Evolutionary conservation across 495 filamentous ascomycete species (phyloP).

Genomic region (Hypoxylon lienhwacheense): DNA sequence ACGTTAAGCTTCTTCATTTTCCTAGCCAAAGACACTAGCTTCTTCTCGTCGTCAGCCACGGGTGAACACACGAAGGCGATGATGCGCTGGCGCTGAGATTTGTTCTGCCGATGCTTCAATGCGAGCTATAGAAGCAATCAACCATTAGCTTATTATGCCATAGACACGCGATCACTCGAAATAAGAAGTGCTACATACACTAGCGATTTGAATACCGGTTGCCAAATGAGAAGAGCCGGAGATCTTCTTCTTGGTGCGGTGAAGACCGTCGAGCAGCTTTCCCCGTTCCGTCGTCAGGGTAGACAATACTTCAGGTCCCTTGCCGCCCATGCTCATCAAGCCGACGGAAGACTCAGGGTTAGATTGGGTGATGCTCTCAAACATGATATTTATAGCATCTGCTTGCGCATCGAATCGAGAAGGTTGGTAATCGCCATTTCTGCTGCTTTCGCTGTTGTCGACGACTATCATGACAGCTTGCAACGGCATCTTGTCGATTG

Average conservation of each 20-base stretch:
- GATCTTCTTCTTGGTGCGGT: constrained; percentile 96
- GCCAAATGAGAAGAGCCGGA: constrained; percentile 80
- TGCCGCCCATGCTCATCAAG: constrained; percentile 98
- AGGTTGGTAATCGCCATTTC: constrained; percentile 95
- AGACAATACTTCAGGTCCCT: constrained; percentile 92
- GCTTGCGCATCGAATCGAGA: constrained; percentile 94
- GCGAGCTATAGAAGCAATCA: constrained; percentile 66
- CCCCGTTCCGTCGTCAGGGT: constrained; percentile 95
- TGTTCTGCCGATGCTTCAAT: constrained; percentile 98
- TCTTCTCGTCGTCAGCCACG: constrained; percentile 84
- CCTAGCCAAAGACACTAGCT: constrained; percentile 84
- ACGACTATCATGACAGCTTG: constrained; percentile 73
- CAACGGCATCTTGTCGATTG: constrained; percentile 55
- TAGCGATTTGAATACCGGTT: constrained; percentile 91
- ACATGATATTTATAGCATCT: constrained; percentile 92
- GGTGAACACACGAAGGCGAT: constrained; percentile 94
- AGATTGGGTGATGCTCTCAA: constrained; percentile 87
- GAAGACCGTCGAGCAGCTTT: constrained; percentile 89
- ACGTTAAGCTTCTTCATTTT: constrained; percentile 98
- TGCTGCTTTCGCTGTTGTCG: constrained; percentile 96
- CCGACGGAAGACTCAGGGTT: constrained; percentile 97
- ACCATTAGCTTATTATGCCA: constrained; percentile 17
- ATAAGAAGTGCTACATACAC: constrained; percentile 59
- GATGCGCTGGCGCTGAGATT: constrained; percentile 90
- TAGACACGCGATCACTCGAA: background rate